Evolutionary conservation across 352 stramenopile species (phyloP).

Genomic region (Globisporangium solare): DNA sequence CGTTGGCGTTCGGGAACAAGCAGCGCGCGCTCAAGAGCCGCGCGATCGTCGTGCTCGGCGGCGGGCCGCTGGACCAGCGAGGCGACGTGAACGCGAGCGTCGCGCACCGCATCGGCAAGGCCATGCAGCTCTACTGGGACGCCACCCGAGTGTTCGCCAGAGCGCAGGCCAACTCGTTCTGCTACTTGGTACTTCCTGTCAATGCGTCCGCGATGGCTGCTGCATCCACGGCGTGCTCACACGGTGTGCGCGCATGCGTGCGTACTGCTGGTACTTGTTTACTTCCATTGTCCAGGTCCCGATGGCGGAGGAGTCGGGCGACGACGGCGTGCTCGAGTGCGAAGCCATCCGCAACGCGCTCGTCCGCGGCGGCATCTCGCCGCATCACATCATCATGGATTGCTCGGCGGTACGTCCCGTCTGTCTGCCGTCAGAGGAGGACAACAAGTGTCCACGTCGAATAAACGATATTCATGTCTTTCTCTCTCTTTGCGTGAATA

Average conservation of each 20-base stretch:
- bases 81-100: slow-evolving; percentile 27
- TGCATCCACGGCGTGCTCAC: not conserved
- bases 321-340: slow-evolving; percentile 37
- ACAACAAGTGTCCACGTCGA: too few species aligned
- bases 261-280: not conserved
- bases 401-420: slow-evolving; percentile 41
- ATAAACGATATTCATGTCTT: not conserved
- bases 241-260: too few species aligned
- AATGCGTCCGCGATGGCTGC: not conserved
- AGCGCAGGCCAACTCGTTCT: slow-evolving; percentile 30
- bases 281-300: slow-evolving; percentile 19
- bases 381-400: slow-evolving; percentile 68
- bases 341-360: slow-evolving; percentile 52
- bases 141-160: slow-evolving; percentile 33
- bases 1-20: not conserved
- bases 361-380: slow-evolving; percentile 44
- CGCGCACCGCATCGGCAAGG: slow-evolving; percentile 30
- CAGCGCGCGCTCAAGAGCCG: slow-evolving; percentile 18
- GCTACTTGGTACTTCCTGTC: slow-evolving; percentile 35
- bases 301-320: slow-evolving; percentile 31
- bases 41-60: slow-evolving; percentile 48
- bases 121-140: slow-evolving; percentile 53
- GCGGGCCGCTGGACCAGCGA: slow-evolving; percentile 20
- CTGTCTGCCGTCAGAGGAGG: not conserved
- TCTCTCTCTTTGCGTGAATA: not conserved